Evolutionary conservation across 805 yeast species (phyloP).

Genomic region (Zygotorulaspora florentina): DNA sequence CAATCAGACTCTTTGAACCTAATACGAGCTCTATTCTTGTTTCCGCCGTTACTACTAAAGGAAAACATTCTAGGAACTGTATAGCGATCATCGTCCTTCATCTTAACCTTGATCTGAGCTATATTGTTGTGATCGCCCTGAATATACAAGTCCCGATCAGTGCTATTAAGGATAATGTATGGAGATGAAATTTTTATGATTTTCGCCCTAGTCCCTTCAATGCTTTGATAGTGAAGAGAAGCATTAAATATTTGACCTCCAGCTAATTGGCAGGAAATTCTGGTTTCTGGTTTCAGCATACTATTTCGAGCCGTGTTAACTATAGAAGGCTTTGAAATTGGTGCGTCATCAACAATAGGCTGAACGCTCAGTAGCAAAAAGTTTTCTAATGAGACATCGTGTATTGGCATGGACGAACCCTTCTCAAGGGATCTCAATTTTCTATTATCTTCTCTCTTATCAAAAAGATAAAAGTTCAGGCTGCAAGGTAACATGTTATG

Average conservation of each 20-base stretch:
- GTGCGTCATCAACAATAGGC: conserved; percentile 44
- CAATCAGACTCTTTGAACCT: conserved; percentile 64
- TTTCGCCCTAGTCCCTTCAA: conserved; percentile 48
- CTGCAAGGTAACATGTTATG: conserved; percentile 85
- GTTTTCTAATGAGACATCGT: conserved; percentile 71
- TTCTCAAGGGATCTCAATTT: conserved; percentile 58
- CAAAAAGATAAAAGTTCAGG: conserved; percentile 67
- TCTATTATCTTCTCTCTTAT: conserved; percentile 63
- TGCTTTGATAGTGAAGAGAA: conserved; percentile 56
- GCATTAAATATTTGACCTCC: conserved; percentile 68
- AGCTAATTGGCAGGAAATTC: conserved; percentile 48
- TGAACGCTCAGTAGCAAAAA: conserved; percentile 66
- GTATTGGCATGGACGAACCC: conserved; percentile 70
- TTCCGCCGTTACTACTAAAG: conserved; percentile 54
- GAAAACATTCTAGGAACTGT: conserved; percentile 79
- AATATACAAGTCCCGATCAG: conserved; percentile 61
- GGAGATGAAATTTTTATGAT: conserved; percentile 76
- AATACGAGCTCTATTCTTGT: conserved; percentile 61
- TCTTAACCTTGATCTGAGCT: conserved; percentile 42
- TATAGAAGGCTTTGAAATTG: conserved; percentile 36
- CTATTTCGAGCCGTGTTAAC: conserved; percentile 49
- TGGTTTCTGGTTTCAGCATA: conserved; percentile 53
- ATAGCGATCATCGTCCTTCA: conserved; percentile 29
- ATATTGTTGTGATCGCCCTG: conserved; percentile 53
- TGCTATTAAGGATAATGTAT: conserved; percentile 75